A percentile compares a stretch with the other conserved stretches of the same genome.
phyloP scores from a whole-genome alignment of 345 rosid genomes.

The Eucalyptus sideroxylon region DNA sequence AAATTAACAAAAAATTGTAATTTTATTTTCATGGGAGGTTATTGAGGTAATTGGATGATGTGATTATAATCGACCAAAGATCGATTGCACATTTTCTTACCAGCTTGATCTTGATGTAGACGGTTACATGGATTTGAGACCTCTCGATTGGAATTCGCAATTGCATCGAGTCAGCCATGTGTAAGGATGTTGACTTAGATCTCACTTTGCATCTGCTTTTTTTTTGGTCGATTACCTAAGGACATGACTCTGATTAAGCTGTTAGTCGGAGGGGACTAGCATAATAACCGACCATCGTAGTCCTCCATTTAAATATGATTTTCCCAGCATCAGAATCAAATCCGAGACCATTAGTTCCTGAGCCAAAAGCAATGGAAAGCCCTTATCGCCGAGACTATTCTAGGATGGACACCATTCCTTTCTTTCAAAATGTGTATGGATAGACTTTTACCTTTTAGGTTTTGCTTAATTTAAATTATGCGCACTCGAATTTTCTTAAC shows the following conservation, averaged over 20 bases:
- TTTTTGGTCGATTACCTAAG: not conserved
- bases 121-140: not conserved
- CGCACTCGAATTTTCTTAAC: not conserved
- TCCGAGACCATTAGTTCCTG: not conserved
- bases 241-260: not conserved
- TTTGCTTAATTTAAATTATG: not conserved
- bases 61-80: not conserved
- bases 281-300: fast-evolving
- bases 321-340: not conserved
- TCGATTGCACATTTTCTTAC: not conserved
- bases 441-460: not conserved
- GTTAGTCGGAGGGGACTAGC: not conserved
- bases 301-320: not conserved
- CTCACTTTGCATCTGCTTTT: not conserved
- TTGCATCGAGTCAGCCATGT: not conserved
- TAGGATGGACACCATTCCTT: not conserved
- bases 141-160: not conserved
- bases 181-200: not conserved
- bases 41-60: not conserved
- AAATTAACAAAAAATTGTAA: no score
- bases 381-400: not conserved
- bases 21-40: no score
- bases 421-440: not conserved
- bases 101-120: not conserved
- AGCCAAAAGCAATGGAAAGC: not conserved